Evolutionary conservation across 2,329 filamentous ascomycete species (phyloP).

Genomic region (Ilyonectria mors-panacis): DNA sequence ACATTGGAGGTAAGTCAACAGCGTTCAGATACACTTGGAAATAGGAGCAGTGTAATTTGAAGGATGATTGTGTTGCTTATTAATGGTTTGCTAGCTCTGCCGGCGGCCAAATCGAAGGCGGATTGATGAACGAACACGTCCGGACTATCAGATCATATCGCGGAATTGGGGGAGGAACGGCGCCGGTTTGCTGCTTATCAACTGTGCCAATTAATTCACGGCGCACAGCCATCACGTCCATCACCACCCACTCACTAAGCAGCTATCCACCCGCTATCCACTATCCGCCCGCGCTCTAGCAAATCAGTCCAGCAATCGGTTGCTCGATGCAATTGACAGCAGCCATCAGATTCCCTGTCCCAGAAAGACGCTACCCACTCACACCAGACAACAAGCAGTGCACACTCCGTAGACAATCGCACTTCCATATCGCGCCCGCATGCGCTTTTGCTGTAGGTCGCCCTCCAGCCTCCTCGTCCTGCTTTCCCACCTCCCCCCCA

Average conservation of each 20-base stretch:
- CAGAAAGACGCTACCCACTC: constrained; percentile 1
- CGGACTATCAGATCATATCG: background rate
- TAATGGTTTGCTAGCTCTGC: background rate
- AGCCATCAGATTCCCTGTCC: background rate
- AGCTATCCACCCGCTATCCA: background rate
- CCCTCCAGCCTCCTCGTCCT: background rate
- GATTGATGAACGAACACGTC: background rate
- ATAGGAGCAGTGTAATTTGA: background rate
- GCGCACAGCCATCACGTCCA: background rate
- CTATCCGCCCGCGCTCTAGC: constrained; percentile 1
- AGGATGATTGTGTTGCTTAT: background rate
- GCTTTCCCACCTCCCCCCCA: background rate
- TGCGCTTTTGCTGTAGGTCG: background rate
- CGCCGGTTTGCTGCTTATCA: background rate
- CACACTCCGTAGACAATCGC: background rate
- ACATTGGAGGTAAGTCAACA: background rate
- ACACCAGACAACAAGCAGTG: constrained; percentile 3
- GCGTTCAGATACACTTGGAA: background rate
- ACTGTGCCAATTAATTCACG: background rate
- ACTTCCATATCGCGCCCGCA: background rate
- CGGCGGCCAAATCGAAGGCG: background rate
- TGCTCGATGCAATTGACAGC: constrained; percentile 4
- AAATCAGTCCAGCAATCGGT: background rate
- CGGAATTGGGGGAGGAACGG: background rate
- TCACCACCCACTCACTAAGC: background rate